These are phyloP conservation scores for Pyrenochaeta sp. DNA, from an alignment of 2,329 filamentous ascomycete species.

Conservation along the genomic window DNA sequence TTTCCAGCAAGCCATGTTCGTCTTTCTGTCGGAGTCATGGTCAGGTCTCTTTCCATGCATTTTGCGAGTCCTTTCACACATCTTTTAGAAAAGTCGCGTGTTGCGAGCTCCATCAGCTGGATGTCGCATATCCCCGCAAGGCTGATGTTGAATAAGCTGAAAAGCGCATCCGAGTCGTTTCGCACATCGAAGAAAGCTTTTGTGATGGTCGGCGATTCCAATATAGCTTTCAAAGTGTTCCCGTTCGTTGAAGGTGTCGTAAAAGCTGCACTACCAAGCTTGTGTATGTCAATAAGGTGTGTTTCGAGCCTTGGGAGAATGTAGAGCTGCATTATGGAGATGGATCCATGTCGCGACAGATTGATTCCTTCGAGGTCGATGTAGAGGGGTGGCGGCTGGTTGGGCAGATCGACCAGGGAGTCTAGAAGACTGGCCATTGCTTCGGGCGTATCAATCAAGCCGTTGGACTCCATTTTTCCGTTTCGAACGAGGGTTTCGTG, in stretches of 20 bases:
- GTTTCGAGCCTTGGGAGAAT: neutral
- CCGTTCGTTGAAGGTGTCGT: constrained; percentile 34
- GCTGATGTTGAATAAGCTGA: constrained; percentile 19
- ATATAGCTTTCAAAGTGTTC: constrained; percentile 37
- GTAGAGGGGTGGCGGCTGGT: constrained; percentile 22
- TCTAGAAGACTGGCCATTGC: too few species aligned
- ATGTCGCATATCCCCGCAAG: constrained; percentile 1
- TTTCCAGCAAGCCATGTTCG: neutral
- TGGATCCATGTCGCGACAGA: constrained; percentile 23
- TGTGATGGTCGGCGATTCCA: constrained; percentile 33
- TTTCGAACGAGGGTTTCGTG: too few species aligned
- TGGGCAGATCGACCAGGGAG: neutral
- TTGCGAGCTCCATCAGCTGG: neutral
- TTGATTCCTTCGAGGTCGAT: constrained; percentile 30
- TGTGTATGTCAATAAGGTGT: constrained; percentile 42
- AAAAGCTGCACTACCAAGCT: constrained; percentile 34
- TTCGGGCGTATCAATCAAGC: too few species aligned
- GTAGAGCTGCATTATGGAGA: constrained; percentile 23
- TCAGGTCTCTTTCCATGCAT: neutral
- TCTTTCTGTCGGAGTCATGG: neutral
- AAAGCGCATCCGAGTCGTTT: constrained; percentile 38
- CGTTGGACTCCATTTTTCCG: too few species aligned
- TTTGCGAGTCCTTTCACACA: neutral
- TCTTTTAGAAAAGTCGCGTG: constrained; percentile 18
- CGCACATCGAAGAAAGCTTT: constrained; percentile 40